Base-by-base conservation (phyloP, 768 basidiomycete species). In the Gautieria morchelliformis region DNA sequence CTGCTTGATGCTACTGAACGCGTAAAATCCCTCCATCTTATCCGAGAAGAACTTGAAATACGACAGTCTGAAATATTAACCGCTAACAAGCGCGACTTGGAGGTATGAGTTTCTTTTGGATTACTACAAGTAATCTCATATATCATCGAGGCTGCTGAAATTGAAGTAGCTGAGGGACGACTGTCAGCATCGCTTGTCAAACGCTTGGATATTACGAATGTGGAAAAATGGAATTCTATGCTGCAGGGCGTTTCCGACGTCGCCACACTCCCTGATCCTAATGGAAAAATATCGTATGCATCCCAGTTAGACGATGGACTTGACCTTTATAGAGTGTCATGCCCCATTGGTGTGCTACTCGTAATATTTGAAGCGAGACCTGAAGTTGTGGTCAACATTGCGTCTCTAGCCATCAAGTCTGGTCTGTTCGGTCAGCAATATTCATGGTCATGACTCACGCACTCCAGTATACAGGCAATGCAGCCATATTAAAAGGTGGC, bases 301-400 rank as follows among this genome's bases (percentile, higher is more conserved):
- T 83, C 83, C n/a, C 81, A 90, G 64, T 75, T 99, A 37, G 93
- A 93, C 65, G 88, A 93, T 57, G 79, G 74, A 0, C 76, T 98
- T 20, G 89, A 96, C 62, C 78, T 99, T 3, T 92, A 95, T 71
- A 84, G 93, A 32, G 88, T 98, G 1, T 89, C 95, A 0, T 98
- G 95, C 66, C 94, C 96, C 0, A 94, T 99, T 61, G 96, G 96
- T 20, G 93, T 96, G 1, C 75, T 99, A 12, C 78, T 99, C 52
- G 91, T 98, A 60, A 95, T 99, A 60, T 99, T 99, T 64, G 96
- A 98, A 70, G 89, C 95, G 3, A 80, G 95, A 30, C 96, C 96
- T 1, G 96, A 99, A 68, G 95, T 99, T 12, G 92, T 98, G 24
- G 89, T 97, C 41, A 98, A 98, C 68, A 97, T 99, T 61, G 91